Conservation (phyloP, 176 grass and related monocot genomes). For the Urochloa ruziziensis region DNA sequence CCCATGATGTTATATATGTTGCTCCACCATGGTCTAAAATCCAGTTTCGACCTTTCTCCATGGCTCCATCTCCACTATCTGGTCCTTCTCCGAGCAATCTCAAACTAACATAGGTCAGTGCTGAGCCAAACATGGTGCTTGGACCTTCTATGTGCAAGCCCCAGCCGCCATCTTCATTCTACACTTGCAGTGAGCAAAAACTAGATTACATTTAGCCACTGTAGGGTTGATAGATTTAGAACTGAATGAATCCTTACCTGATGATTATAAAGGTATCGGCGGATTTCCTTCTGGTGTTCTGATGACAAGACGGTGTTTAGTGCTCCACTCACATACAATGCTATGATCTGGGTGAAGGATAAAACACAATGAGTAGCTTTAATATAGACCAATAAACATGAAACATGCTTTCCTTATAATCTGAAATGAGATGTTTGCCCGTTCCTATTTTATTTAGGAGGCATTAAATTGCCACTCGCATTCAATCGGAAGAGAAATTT, state of each 20-base stretch:
- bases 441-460: not conserved
- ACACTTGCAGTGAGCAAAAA: slow-evolving; percentile 30
- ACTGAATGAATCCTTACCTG: slow-evolving; percentile 48
- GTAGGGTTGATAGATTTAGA: not conserved
- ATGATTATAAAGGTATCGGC: slow-evolving; percentile 91
- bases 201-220: slow-evolving; percentile 5
- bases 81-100: slow-evolving; percentile 83
- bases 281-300: slow-evolving; percentile 79
- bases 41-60: slow-evolving; percentile 84
- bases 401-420: not conserved
- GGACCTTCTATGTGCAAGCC: slow-evolving; percentile 89
- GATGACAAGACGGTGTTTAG: slow-evolving; percentile 62
- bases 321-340: slow-evolving; percentile 62
- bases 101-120: slow-evolving; percentile 74
- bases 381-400: not conserved
- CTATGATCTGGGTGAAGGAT: slow-evolving; percentile 61
- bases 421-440: not conserved
- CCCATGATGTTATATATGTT: slow-evolving; percentile 90
- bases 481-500: not conserved
- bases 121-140: slow-evolving; percentile 97
- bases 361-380: slow-evolving; percentile 7
- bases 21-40: slow-evolving; percentile 88
- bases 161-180: slow-evolving; percentile 96
- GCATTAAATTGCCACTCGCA: not conserved
- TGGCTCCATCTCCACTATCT: slow-evolving; percentile 67